Conservation (phyloP, 495 filamentous ascomycete species). For the Copromyces sp. region DNA sequence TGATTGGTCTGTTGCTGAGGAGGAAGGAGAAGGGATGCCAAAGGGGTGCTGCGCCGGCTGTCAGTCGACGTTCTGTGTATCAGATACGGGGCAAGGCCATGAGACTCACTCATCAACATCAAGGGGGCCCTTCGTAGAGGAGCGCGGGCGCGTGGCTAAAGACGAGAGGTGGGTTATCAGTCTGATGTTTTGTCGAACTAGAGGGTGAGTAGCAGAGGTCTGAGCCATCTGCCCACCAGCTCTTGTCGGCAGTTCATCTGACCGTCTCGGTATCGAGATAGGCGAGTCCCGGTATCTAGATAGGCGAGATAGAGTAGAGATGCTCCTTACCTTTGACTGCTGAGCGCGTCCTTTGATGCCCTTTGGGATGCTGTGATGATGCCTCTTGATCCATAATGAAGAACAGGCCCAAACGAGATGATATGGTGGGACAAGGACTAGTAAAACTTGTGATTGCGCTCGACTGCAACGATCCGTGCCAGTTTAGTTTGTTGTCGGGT, state of each 20-base stretch:
- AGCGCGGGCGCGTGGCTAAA: slow-evolving; percentile 36
- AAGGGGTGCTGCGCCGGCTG: slow-evolving; percentile 13
- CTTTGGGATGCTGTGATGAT: slow-evolving; percentile 8
- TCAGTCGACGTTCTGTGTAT: neutral
- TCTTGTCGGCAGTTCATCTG: neutral
- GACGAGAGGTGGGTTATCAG: neutral
- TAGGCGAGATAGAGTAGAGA: neutral
- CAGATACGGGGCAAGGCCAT: neutral
- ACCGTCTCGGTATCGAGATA: neutral
- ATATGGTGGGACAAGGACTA: neutral
- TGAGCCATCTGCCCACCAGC: neutral
- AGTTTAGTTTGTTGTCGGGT: neutral
- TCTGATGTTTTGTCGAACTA: neutral
- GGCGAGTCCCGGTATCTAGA: neutral
- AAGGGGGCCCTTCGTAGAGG: slow-evolving; percentile 47
- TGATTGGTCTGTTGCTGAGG: slow-evolving; percentile 6
- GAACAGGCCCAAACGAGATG: neutral
- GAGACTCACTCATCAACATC: slow-evolving; percentile 43
- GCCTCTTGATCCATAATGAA: slow-evolving; percentile 26
- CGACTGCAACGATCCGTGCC: neutral
- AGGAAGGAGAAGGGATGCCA: slow-evolving; percentile 17
- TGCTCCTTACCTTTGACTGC: slow-evolving; percentile 28
- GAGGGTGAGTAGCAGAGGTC: neutral
- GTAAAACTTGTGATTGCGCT: neutral
- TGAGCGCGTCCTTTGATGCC: slow-evolving; percentile 31